These are phyloP conservation scores for Pythium utonaiense DNA, from an alignment of 352 stramenopile genomes.

Conservation along the genomic window DNA sequence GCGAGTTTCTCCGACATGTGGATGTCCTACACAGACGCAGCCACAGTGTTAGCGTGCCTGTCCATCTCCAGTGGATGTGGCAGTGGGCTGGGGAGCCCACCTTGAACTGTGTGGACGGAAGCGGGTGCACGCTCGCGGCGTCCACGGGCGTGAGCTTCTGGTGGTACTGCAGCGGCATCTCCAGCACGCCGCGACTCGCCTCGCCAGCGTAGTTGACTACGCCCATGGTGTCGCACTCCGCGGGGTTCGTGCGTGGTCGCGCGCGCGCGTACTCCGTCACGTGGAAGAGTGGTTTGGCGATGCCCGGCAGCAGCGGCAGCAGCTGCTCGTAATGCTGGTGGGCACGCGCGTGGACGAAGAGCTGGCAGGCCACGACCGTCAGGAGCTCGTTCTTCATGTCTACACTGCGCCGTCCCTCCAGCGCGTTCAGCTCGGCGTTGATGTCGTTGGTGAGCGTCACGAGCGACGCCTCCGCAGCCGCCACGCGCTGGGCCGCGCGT, in stretches of 20 bases:
- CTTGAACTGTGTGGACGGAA: slow-evolving; percentile 44
- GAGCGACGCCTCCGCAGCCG: slow-evolving; percentile 43
- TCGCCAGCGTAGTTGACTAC: slow-evolving; percentile 56
- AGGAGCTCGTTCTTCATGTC: slow-evolving; percentile 81
- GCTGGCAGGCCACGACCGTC: slow-evolving; percentile 67
- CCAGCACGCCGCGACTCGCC: slow-evolving; percentile 40
- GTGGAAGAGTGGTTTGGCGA: slow-evolving; percentile 56
- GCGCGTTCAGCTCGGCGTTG: slow-evolving; percentile 56
- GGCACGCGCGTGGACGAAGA: slow-evolving; percentile 60
- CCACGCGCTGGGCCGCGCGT: slow-evolving; percentile 54
- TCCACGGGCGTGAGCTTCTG: slow-evolving; percentile 23
- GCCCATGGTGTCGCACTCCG: slow-evolving; percentile 38
- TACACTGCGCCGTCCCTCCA: slow-evolving; percentile 53
- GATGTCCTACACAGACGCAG: slow-evolving; percentile 47
- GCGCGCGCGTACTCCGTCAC: slow-evolving; percentile 52
- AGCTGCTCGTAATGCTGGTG: slow-evolving; percentile 76
- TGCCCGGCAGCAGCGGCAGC: slow-evolving; percentile 57
- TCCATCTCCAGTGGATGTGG: background rate
- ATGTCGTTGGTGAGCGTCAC: slow-evolving; percentile 55
- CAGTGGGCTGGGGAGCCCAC: slow-evolving; percentile 17
- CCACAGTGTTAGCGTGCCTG: background rate
- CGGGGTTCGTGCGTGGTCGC: slow-evolving; percentile 42
- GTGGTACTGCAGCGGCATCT: slow-evolving; percentile 50
- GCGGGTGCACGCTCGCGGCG: slow-evolving; percentile 49
- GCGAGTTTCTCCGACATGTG: slow-evolving; percentile 70